phyloP scores from a whole-genome alignment of 352 stramenopile genomes.

The Globisporangium heterothallicum region DNA sequence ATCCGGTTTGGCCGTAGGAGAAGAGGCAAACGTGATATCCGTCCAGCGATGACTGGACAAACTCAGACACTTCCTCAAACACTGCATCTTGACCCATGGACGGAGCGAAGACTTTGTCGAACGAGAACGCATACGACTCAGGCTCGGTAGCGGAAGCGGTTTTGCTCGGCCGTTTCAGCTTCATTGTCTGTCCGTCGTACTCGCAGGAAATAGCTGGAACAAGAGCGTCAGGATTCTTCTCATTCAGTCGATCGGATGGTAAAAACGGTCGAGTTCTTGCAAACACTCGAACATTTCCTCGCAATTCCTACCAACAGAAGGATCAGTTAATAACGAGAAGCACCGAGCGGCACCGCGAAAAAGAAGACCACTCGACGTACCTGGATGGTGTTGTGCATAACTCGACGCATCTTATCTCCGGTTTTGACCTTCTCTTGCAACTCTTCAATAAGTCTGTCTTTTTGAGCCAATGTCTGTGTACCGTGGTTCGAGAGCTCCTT shows the following conservation, averaged over 20 bases:
- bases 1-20: conserved; percentile 93
- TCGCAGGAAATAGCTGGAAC: conserved; percentile 58
- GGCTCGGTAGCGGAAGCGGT: conserved; percentile 25
- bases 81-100: conserved; percentile 91
- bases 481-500: conserved; percentile 62
- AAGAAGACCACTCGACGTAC: conserved; percentile 17
- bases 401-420: conserved; percentile 84
- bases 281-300: conserved; percentile 98
- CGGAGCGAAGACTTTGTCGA: conserved; percentile 96
- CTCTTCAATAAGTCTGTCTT: conserved; percentile 61
- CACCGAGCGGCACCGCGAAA: neutral
- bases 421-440: conserved; percentile 69
- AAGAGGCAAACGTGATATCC: conserved; percentile 97
- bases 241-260: conserved; percentile 62
- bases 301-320: conserved; percentile 84
- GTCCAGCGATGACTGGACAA: conserved; percentile 96
- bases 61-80: conserved; percentile 96
- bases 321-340: neutral
- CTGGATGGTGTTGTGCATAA: conserved; percentile 97
- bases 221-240: conserved; percentile 21
- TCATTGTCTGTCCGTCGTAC: conserved; percentile 65
- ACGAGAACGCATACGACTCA: conserved; percentile 86
- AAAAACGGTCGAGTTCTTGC: conserved; percentile 91
- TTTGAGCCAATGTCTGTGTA: conserved; percentile 58
- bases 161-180: conserved; percentile 47